These are phyloP conservation scores for Fraxinus americana DNA, from an alignment of 257 asterid genomes.

Conservation along the genomic window DNA sequence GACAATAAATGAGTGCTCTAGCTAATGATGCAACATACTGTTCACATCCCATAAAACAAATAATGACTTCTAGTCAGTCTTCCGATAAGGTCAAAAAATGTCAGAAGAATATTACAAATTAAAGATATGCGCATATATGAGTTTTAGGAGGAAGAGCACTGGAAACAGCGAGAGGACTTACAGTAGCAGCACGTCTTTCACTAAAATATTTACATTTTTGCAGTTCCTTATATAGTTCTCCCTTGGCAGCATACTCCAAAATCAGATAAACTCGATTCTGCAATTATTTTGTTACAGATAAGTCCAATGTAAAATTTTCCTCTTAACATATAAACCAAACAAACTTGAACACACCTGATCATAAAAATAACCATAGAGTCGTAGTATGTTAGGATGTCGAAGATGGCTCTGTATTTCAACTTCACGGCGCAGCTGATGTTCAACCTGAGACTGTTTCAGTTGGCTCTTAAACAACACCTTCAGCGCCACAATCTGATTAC, in stretches of 20 bases:
- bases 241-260: conserved; percentile 52
- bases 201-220: conserved; percentile 59
- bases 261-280: conserved; percentile 95
- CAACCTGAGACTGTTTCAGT: conserved; percentile 87
- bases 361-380: conserved; percentile 89
- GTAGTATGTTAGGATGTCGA: conserved; percentile 89
- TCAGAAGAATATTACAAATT: neutral
- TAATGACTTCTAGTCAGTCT: neutral
- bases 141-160: neutral
- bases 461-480: conserved; percentile 90
- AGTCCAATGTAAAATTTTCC: conserved; percentile 16
- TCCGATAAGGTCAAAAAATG: neutral
- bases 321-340: neutral
- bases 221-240: conserved; percentile 57
- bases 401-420: conserved; percentile 97
- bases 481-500: conserved; percentile 87
- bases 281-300: conserved; percentile 20
- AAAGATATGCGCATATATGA: neutral
- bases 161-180: conserved; percentile 23
- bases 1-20: conserved; percentile 93
- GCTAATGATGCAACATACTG: conserved; percentile 97
- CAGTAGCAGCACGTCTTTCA: conserved; percentile 57
- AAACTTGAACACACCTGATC: conserved; percentile 62
- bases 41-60: conserved; percentile 4
- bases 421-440: conserved; percentile 97